Evolutionary conservation across 2,329 filamentous ascomycete species (phyloP).

Genomic region (Alternaria triticimaculans): DNA sequence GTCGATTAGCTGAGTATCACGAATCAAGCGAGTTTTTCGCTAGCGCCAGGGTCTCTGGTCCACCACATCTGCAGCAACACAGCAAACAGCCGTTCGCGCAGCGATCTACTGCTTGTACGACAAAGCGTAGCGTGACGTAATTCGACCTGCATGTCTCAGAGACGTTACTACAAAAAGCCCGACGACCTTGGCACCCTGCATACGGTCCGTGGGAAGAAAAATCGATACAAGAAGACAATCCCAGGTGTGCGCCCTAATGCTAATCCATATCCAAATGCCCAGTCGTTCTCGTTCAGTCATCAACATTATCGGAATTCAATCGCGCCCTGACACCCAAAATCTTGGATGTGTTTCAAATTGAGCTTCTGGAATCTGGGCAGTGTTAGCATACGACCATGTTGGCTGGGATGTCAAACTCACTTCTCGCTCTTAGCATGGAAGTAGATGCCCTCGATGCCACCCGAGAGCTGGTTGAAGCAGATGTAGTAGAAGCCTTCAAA

Average conservation of each 20-base stretch:
- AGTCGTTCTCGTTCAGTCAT: constrained; percentile 40
- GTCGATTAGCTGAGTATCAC: constrained; percentile 25
- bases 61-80: constrained; percentile 17
- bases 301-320: constrained; percentile 81
- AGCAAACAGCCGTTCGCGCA: constrained; percentile 3
- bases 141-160: constrained; percentile 10
- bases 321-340: constrained; percentile 81
- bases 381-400: constrained; percentile 23
- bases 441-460: constrained; percentile 90
- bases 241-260: constrained; percentile 38
- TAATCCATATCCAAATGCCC: constrained; percentile 30
- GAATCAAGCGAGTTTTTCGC: constrained; percentile 33
- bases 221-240: constrained; percentile 35
- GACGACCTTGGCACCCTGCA: constrained; percentile 38
- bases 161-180: constrained; percentile 21
- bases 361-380: constrained; percentile 82
- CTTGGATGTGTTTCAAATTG: constrained; percentile 85
- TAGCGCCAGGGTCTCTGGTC: constrained; percentile 28
- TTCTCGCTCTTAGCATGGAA: constrained; percentile 98
- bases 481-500: constrained; percentile 99
- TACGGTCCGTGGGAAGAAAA: constrained; percentile 30
- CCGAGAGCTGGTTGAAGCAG: constrained; percentile 91
- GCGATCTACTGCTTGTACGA: constrained; percentile 13
- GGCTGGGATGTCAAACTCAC: constrained; percentile 61
- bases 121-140: constrained; percentile 25